These are phyloP conservation scores for Xanthoparmelia taractica DNA, from an alignment of 495 filamentous ascomycete genomes.

Conservation along the genomic window DNA sequence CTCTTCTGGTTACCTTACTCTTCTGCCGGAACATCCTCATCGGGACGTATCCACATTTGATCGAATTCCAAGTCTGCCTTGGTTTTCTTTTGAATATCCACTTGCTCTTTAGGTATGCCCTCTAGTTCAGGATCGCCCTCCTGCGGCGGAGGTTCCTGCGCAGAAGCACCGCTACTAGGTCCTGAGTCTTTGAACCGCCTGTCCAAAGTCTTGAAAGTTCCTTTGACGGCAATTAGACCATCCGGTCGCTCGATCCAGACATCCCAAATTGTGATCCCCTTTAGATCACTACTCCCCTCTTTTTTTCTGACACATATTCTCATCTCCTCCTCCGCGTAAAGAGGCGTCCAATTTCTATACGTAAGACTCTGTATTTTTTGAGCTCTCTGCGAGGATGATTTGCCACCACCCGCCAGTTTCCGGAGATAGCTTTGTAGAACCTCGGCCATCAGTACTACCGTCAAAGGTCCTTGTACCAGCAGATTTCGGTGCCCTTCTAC, in stretches of 20 bases:
- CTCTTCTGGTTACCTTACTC: not conserved
- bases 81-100: not conserved
- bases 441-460: slow-evolving; percentile 64
- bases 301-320: slow-evolving; percentile 45
- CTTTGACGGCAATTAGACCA: slow-evolving; percentile 57
- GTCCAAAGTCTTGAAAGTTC: slow-evolving; percentile 31
- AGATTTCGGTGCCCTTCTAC: slow-evolving; percentile 66
- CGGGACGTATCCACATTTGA: not conserved
- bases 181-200: not conserved
- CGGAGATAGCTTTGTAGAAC: slow-evolving; percentile 48
- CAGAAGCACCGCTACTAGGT: not conserved
- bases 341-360: slow-evolving; percentile 75
- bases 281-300: slow-evolving; percentile 13
- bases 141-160: not conserved
- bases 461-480: slow-evolving; percentile 81
- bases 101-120: not conserved
- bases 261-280: slow-evolving; percentile 34
- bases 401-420: slow-evolving; percentile 6
- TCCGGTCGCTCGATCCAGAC: slow-evolving; percentile 59
- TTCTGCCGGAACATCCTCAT: not conserved
- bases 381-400: not conserved
- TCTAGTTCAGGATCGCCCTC: not conserved
- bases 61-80: not conserved
- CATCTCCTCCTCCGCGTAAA: slow-evolving; percentile 64
- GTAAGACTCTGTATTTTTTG: slow-evolving; percentile 47